Evolutionary conservation across 2,329 filamentous ascomycete species (phyloP).

Genomic region (Tolypocladium ovalisporum): DNA sequence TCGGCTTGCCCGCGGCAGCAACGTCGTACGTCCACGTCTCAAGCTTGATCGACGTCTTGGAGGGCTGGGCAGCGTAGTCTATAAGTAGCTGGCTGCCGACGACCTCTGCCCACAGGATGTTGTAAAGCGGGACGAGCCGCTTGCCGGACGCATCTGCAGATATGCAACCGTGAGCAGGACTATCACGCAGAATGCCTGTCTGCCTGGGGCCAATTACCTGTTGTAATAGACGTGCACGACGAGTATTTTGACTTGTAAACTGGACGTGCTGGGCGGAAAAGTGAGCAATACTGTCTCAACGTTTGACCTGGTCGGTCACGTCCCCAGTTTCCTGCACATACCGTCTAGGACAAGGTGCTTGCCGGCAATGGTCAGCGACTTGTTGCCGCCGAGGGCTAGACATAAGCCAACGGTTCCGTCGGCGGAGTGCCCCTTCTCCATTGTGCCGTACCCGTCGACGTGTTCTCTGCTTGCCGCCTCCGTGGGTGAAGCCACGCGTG

Average conservation of each 20-base stretch:
- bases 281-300: not conserved
- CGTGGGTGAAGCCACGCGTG: not conserved
- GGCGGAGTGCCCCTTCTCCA: constrained; percentile 6
- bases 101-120: constrained; percentile 72
- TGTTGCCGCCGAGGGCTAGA: constrained; percentile 18
- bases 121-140: constrained; percentile 59
- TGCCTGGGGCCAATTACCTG: not conserved
- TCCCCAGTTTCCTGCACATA: constrained; percentile 14
- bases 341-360: constrained; percentile 21
- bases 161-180: not conserved
- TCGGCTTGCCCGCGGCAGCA: constrained; percentile 18
- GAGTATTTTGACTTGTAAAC: not conserved
- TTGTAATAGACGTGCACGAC: not conserved
- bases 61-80: constrained; percentile 54
- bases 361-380: constrained; percentile 19
- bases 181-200: not conserved
- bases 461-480: not conserved
- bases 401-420: constrained; percentile 14
- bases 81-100: constrained; percentile 52
- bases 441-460: not conserved
- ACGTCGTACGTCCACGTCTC: constrained; percentile 46
- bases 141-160: constrained; percentile 12
- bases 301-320: not conserved
- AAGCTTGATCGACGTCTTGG: constrained; percentile 49
- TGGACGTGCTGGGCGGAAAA: not conserved